Base-by-base conservation (phyloP, 306 rosid species). In the Quercus robur region DNA sequence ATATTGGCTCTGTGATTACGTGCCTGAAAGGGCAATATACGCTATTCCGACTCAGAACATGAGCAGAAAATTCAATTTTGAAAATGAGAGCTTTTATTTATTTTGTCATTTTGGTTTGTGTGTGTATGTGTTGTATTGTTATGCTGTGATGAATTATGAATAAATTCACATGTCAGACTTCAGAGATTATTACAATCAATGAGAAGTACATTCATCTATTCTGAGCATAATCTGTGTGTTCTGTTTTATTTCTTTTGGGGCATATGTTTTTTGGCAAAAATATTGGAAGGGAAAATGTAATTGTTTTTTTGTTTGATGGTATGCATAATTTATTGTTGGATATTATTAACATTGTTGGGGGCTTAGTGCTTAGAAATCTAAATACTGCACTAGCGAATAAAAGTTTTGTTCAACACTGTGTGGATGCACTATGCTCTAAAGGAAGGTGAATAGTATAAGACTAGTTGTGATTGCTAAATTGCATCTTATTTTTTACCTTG, bases 131-230 rank as follows among this genome's bases (percentile, higher is more conserved):
- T 21, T 62, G 0, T 70, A 0, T 2, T 1, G 0, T 19, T 81
- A 81, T 81, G 97, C 91, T 0, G 26, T 88, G 97, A 91, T 73
- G 97, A 88, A 6, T 55, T 81, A 52, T 73, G 92, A 83, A 87
- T 79, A 0, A 86, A 83, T 79, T 84, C 97, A 81, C 97, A 91
- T 93, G 98, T 89, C 98, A 93, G 98, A 93, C 98, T 91, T 93
- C 97, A 70, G 93, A 88, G 97, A 81, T 85, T 86, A 73, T 80
- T 1, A 6, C 25, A 81, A 70, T 91, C 97, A 70, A 81, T 93
- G 97, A 89, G 97, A 88, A 85, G 85, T 85, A 73, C 77, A 68
- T 80, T 93, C 93, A 55, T 74, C 54, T 21, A 49, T 1, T 2
- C 90, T 85, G 97, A 89, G 94, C 97, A 57, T 85, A 75, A 56